Evolutionary conservation across 2,329 filamentous ascomycete genomes (phyloP), one percentile per base, ranked within the genome.

Genomic region (Coniochaeta sp.): DNA sequence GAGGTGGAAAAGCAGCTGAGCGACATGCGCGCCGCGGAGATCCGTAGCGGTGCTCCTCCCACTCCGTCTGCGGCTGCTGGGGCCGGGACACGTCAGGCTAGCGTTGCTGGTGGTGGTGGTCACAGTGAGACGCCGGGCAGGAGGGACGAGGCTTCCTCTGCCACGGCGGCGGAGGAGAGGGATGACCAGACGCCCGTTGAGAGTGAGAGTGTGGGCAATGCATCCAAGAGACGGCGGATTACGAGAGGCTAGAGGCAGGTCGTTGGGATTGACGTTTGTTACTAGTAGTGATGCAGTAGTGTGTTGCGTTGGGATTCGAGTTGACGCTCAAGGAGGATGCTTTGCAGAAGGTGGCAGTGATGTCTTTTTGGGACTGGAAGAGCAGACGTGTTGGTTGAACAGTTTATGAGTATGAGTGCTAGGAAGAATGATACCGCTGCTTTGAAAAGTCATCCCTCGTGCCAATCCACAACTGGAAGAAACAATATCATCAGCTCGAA

Each of bases 1-100:
- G 88, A 92, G 67, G 89, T 95, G 1, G 87, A 95, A 70, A 84
- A 86, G 64, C 80, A 87, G 18, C 79, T 95, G 14, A 82, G 80
- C 33, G 85, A 87, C 58, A 85, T 91, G 74, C 81, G 89, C 27
- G 86, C 83, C 50, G 87, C 86, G 2, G 87, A 95, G 63, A 77
- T 77, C 55, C 75, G 80, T 52, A 67, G 71, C 12, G 70, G 68
- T 30, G 68, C 67, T 10, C 70, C 69, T 12, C 61, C 66, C 4
- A 62, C 66, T 1, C 65, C 65, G 27, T 45, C 57, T 13, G 3
- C 26, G 45, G n/a, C 24, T 31, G 52, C 50, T 31, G 52, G 42
- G n/a, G 51, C 50, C 27, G 55, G 49, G 32, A 58, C 57, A 7
- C 35, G 57, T n/a, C 57, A 58, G 30, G 50, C 52, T 10, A 59